A percentile compares a stretch with the other conserved stretches of the same genome.
Evolutionary conservation across 345 rosid genomes (phyloP).

Genomic region (thale cress (Arabidopsis thaliana)): DNA sequence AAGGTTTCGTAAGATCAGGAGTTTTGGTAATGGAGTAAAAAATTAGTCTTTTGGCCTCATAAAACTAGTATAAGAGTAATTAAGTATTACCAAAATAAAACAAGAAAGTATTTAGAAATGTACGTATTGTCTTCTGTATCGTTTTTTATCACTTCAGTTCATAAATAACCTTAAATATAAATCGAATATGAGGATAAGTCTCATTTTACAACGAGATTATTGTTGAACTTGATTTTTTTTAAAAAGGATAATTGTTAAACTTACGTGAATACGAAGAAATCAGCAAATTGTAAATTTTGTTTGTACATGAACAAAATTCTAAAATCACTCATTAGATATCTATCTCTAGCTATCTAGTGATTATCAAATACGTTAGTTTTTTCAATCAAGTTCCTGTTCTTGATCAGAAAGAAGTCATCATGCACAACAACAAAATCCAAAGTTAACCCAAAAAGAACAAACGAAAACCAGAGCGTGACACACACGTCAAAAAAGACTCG

Average conservation of each 20-base stretch:
- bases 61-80: too few species aligned
- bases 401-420: slow-evolving; percentile 26
- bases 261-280: slow-evolving; percentile 21
- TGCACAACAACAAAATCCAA: neutral
- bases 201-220: slow-evolving; percentile 7
- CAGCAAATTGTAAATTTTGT: slow-evolving; percentile 9
- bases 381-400: slow-evolving; percentile 11
- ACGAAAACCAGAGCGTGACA: neutral
- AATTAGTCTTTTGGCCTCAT: neutral
- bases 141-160: neutral
- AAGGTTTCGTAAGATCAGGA: neutral
- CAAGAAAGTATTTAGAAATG: too few species aligned
- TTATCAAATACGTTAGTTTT: slow-evolving; percentile 19
- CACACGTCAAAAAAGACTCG: neutral
- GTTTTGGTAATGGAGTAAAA: neutral
- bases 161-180: neutral
- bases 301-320: neutral
- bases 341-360: neutral
- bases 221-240: neutral
- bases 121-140: neutral
- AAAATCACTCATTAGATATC: neutral
- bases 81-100: too few species aligned
- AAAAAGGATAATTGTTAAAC: neutral
- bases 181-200: neutral
- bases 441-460: neutral